Conservation (phyloP, 768 basidiomycete genomes). For the Dacryopinax primogenitus region DNA sequence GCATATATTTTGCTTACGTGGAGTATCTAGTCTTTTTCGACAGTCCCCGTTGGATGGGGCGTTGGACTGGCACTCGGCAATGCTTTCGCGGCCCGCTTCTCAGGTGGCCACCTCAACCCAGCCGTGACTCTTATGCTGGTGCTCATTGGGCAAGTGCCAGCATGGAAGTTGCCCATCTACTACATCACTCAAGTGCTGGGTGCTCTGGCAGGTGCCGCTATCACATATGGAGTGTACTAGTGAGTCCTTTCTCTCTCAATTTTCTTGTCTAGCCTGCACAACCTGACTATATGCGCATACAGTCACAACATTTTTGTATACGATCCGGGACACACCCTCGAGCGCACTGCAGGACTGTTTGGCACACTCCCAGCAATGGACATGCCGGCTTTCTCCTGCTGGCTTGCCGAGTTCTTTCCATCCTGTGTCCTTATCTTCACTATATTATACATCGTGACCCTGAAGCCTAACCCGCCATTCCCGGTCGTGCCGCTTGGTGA, state of each 20-base stretch:
- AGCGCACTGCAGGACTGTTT: not conserved
- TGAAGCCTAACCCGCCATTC: not conserved
- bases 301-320: not conserved
- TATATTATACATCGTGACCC: not conserved
- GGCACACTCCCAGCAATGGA: not conserved
- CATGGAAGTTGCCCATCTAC: slow-evolving; percentile 5
- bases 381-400: not conserved
- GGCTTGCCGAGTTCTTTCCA: slow-evolving; percentile 6
- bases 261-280: not conserved
- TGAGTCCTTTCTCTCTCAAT: not conserved
- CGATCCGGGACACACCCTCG: not conserved
- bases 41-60: not conserved
- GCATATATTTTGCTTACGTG: not conserved
- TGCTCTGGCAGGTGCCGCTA: not conserved
- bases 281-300: not conserved
- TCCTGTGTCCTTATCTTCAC: not conserved
- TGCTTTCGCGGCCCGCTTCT: not conserved
- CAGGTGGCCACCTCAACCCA: slow-evolving; percentile 3
- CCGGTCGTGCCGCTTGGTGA: not conserved
- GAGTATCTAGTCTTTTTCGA: not conserved
- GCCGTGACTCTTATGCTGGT: not conserved
- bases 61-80: not conserved
- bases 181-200: not conserved
- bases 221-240: slow-evolving; percentile 1
- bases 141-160: not conserved